These are phyloP conservation scores for Globisporangium paroecandrum DNA, from an alignment of 352 stramenopile species.

Conservation along the genomic window DNA sequence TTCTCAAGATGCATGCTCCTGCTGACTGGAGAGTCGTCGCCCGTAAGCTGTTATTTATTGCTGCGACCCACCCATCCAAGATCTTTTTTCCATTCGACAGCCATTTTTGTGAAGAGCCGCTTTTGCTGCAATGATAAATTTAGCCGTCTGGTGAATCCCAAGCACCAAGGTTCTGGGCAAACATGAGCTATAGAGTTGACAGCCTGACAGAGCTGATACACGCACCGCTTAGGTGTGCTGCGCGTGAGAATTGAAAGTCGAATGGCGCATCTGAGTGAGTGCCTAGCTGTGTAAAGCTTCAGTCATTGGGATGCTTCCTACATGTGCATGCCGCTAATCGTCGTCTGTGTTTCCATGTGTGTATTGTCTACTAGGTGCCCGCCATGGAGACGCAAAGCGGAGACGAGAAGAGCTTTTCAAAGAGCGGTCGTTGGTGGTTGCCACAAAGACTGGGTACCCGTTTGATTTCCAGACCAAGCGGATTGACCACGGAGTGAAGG, in stretches of 20 bases:
- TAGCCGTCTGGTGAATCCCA: neutral
- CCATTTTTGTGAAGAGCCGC: neutral
- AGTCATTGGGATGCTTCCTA: neutral
- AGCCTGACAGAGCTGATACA: neutral
- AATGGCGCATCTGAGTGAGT: conserved; percentile 12
- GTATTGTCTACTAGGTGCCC: conserved; percentile 33
- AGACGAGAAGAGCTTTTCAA: conserved; percentile 44
- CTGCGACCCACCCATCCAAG: neutral
- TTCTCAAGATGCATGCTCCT: neutral
- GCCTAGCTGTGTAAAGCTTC: neutral
- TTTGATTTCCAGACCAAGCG: conserved; percentile 26
- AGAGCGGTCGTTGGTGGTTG: conserved; percentile 43
- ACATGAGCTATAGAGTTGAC: neutral
- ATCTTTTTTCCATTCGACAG: neutral
- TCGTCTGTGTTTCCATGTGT: neutral
- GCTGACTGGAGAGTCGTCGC: neutral
- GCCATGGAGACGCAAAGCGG: conserved; percentile 49
- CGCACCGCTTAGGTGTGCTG: neutral
- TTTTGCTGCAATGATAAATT: neutral
- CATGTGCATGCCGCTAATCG: neutral
- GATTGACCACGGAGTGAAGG: conserved; percentile 8
- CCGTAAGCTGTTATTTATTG: conserved; percentile 1
- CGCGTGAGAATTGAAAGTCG: neutral
- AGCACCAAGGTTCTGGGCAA: neutral
- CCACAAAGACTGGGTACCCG: conserved; percentile 42